Evolutionary conservation across 768 basidiomycete genomes (phyloP).

Genomic region (Leccinum imitatum): DNA sequence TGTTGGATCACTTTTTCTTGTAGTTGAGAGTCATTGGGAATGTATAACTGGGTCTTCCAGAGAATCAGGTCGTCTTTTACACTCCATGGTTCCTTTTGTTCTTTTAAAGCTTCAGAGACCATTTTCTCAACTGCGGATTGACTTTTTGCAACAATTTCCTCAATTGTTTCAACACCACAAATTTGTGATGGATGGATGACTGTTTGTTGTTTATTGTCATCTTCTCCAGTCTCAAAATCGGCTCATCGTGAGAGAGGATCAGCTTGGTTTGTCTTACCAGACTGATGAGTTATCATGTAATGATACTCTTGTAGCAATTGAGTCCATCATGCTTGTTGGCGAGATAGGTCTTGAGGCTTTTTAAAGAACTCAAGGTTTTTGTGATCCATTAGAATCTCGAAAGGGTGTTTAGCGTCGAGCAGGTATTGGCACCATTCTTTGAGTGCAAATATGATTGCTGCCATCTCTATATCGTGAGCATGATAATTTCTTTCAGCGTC

Average conservation of each 20-base stretch:
- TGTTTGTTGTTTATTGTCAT: not conserved
- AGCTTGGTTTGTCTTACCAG: not conserved
- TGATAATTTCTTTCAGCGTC: conserved; percentile 7
- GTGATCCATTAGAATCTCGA: conserved; percentile 33
- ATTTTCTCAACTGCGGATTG: too few species aligned
- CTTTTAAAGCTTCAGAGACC: too few species aligned
- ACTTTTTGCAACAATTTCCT: too few species aligned
- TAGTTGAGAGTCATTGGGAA: not conserved
- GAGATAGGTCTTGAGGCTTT: not conserved
- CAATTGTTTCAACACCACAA: too few species aligned
- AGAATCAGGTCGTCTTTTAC: not conserved
- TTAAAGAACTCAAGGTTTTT: conserved; percentile 43
- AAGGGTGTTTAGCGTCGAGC: not conserved
- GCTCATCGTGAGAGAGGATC: not conserved
- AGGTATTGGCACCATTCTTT: conserved; percentile 10
- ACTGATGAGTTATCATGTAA: rapidly evolving
- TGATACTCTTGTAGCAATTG: not conserved
- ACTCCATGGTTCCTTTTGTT: too few species aligned
- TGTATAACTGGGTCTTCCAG: not conserved
- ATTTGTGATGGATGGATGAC: too few species aligned
- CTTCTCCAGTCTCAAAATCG: not conserved
- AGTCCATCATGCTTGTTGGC: not conserved
- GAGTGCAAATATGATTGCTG: not conserved
- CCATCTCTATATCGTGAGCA: not conserved
- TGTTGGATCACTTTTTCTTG: not conserved